Evolutionary conservation across 192 early-diverging fungal genomes (phyloP), one percentile per base, ranked within the genome.

Genomic region (Coemansia sp.): DNA sequence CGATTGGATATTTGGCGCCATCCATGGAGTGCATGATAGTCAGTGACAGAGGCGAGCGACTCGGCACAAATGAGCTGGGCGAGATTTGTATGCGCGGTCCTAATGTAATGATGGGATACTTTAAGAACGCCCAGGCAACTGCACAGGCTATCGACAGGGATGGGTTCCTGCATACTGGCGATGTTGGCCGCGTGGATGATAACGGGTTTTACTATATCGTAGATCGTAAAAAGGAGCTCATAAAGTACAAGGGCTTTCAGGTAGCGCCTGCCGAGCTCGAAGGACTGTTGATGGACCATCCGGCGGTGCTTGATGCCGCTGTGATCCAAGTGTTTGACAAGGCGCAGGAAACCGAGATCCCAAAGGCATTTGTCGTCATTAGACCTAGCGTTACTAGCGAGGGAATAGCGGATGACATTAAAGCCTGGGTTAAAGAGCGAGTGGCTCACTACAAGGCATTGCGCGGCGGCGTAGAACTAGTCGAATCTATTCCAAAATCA

Each of bases 191-290:
- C 7, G 78, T 90, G 12, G 89, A 93, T 64, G 73, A 78, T 39
- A 60, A 87, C 4, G 90, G 88, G n/a, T 55, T 87, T 39, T 79
- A 86, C 37, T 89, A 69, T 66, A 84, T 89, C 32, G 83, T 87
- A 6, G 91, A 91, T 64, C 91, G 96, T 30, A 70, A 92, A 38
- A 98, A 96, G 84, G 93, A 95, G 72, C 86, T 96, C 41, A 95
- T 95, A 80, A 98, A 98, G 74, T 98, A 94, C 88, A 95, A 95
- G 70, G 86, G 88, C 8, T 87, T 86, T 72, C 85, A 87, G 80
- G 90, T 98, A 13, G 84, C 94, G 0, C 95, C 94, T 0, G 94
- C 94, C 4, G 94, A 96, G 79, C 83, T 98, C 11, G 95, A 98
- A 70, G 89, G 87, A 0, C 55, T 89, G 62, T 74, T 95, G 55